Evolutionary conservation across 108 stramenopile genomes (phyloP), one percentile per base, ranked within the genome.

Genomic region (Cyclotella baltica): DNA sequence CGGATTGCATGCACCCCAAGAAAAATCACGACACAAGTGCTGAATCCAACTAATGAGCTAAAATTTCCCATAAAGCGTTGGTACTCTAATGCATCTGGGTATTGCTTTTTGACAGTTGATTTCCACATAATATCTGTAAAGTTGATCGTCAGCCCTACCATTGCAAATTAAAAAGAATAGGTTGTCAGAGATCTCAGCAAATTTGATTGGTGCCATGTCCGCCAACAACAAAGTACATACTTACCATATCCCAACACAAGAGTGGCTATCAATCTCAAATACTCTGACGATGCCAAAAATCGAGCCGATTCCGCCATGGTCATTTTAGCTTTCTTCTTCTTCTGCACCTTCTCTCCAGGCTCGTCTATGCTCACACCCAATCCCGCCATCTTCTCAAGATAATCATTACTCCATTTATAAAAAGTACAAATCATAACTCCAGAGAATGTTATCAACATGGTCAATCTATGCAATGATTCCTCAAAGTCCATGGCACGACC

Each of bases 61-160:
- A 96, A 96, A 63, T 93, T 93, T 22, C 94, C 98, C 97, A 98
- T 98, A 78, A 98, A 98, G 37, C 92, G 85, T 55, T 96, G 95
- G 63, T 98, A 98, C 62, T 97, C 97, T 20, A 94, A 76, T 22
- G 94, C 85, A 78, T 92, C 87, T 22, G 97, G 96, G 72, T 93
- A 97, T 84, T 97, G 90, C 55, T 84, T 86, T 69, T 96, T 96
- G 46, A 98, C 94, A 80, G 96, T 83, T 10, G 93, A 93, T 78
- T 98, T 98, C 96, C 96, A 98, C 84, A 98, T 94, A 68, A 98
- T 93, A 70, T 98, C 98, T 19, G 98, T 97, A 69, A 97, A 96
- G 78, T 97, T 97, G 78, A 98, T 97, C 67, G 93, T 90, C 43
- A 98, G 89, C 15, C 98, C 79, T 80, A 40, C 19, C n/a, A n/a